Evolutionary conservation across 2,329 filamentous ascomycete species (phyloP), one percentile per base, ranked within the genome.

Genomic region (Aspergillus costaricaensis): DNA sequence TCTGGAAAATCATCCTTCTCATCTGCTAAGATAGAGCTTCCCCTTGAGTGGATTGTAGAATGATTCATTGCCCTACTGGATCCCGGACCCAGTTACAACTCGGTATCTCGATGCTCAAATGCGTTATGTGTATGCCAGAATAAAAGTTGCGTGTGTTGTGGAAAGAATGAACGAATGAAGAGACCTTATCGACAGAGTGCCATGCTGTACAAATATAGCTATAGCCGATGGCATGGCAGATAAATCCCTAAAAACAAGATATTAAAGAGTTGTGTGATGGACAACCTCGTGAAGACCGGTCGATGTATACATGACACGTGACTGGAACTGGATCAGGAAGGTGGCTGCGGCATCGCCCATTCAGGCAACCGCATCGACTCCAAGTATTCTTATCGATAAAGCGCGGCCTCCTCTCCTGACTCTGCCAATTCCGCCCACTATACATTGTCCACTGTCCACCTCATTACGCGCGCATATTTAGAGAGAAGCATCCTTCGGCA

Each of bases 11-110:
- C 21, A 30, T 44, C 14, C 32, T 36, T 36, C 27, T n/a, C 41
- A 21, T 15, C 25, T 55, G 39, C 10, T 32, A 43, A 27, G 10
- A 30, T 19, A 32, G 21, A 51, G 9, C 39, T 47, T 14, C 14
- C 25, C 21, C 55, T 56, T 62, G 69, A 64, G 62, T 71, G 67
- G 19, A 67, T 67, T 57, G 69, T 71, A 56, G 41, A 9, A 15
- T 12, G 2, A 50, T 25, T 23, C 53, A 55, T 55, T 32, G 23
- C 25, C 30, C 27, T 36, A 17, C 15, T 25, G 14, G n/a, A 25
- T 47, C 8, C 14, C 8, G n/a, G 25, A 30, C 5, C 25, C 47
- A 27, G 25, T 30, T 25, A 50, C 47, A n/a, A 30, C 25, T 50
- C 25, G 15, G 30, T 17, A 12, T 30, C 10, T 30, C 8, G 9